Evolutionary conservation across 768 basidiomycete genomes (phyloP), one percentile per base, ranked within the genome.

Genomic region (Leccinum pellstonianum): DNA sequence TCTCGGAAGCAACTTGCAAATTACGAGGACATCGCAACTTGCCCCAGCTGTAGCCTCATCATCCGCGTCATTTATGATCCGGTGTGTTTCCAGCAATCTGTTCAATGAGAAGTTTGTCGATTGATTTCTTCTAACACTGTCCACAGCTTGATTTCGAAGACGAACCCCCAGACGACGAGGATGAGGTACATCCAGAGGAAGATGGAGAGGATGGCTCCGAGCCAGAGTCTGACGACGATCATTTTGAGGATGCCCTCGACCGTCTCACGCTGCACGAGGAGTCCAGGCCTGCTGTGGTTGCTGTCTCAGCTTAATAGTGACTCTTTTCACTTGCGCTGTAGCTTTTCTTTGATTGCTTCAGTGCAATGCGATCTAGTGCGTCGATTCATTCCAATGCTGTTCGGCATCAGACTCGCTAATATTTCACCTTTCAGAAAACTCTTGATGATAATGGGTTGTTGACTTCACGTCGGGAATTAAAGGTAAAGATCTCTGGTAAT

Each of bases 1-100:
- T 86, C 90, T 31, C 84, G 89, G 65, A 77, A 79, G 62, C 94
- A 98, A 75, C 85, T 98, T 8, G 83, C 86, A 49, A 80, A 94
- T 64, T 97, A 85, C 57, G 97, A 98, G 68, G 97, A 98, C 71
- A 86, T 95, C 50, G 96, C 95, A 23, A 95, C 85, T 54, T 98
- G 97, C 78, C 97, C 97, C 0, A 95, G 93, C 72, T 99, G 97
- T 67, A 95, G 93, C 64, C 79, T 98, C 23, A 82, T 98, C 33
- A 93, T 98, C 53, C 79, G 96, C 57, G 90, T 98, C 47, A 83
- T 98, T 48, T 98, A 88, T 73, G 96, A 99, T 73, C 95, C 94
- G 52, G 96, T 98, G 70, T 69, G 91, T 58, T 38, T 27, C 21
- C 12, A 12, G 19, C 0, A 15, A 48, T n/a, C 11, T 56, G 7